Evolutionary conservation across 2,329 filamentous ascomycete genomes (phyloP), one percentile per base, ranked within the genome.

Genomic region (Phaeosphaeria sp.): DNA sequence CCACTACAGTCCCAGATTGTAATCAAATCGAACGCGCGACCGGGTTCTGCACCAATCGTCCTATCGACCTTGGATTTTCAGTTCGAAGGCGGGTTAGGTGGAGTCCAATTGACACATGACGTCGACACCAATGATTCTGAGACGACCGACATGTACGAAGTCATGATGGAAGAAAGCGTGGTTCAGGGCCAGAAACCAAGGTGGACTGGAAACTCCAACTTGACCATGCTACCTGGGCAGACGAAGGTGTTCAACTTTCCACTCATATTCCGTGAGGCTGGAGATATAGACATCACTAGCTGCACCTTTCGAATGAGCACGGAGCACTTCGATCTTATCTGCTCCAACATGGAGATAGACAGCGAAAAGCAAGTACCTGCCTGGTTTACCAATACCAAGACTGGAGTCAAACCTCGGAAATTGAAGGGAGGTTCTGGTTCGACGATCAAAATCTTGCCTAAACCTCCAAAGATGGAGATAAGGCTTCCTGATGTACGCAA

Each of bases 401-500:
- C 58, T 15, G 64, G 60, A 13, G 55, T 72, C 44, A 75, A 67
- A 42, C 55, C 71, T 36, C 67, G 72, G 36, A 71, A 68, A 43
- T 46, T 77, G 20, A 72, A 69, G 44, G 66, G 71, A 25, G 63
- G 69, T 1, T 67, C 67, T 55, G 80, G 82, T 1, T 80, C 85
- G 33, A 79, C 80, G 1, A 85, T 96, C 55, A 89, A 87, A 55
- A 88, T 99, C 22, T 83, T 93, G 53, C 94, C 95, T 1, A 91
- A 96, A 64, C 95, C 94, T 25, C 95, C 95, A 0, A 98, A 97
- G 77, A 87, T 99, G 80, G 88, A 92, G 66, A 86, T 99, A 46
- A 84, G 81, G 23, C 79, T 92, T 10, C 81, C 85, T 1, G 84
- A 87, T 42, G 77, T 89, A 7, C 81, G 84, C 55, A 83, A 87